A percentile compares a stretch with the other conserved stretches of the same genome.
Evolutionary conservation across 1,284 basidiomycete genomes (phyloP).

Genomic region (Papiliotrema fonsecae): DNA sequence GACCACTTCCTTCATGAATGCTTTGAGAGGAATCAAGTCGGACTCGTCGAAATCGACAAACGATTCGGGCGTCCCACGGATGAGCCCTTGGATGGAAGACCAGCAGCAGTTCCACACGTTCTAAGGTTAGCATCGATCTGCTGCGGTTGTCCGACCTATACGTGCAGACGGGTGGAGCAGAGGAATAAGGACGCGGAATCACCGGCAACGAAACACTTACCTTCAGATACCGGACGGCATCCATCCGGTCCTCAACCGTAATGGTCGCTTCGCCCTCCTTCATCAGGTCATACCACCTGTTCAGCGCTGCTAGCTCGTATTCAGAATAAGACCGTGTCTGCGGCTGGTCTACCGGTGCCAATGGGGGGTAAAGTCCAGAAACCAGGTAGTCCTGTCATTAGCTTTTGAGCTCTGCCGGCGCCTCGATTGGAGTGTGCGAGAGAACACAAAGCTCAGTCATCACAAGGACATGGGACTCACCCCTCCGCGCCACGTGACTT

Average conservation of each 20-base stretch:
- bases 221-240: conserved; percentile 27
- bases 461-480: conserved; percentile 12
- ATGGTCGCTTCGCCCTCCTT: conserved; percentile 20
- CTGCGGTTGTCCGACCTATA: too few species aligned
- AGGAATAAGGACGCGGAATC: not conserved
- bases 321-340: conserved; percentile 6
- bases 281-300: conserved; percentile 19
- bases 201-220: conserved; percentile 6
- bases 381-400: conserved; percentile 31
- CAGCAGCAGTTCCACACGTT: conserved; percentile 44
- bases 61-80: conserved; percentile 27
- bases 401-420: not conserved
- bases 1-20: conserved; percentile 39
- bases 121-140: conserved; percentile 22
- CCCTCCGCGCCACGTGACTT: conserved; percentile 31
- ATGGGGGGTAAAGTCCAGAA: conserved; percentile 36
- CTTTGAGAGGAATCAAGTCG: conserved; percentile 22
- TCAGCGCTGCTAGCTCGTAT: conserved; percentile 16
- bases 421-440: too few species aligned
- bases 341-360: conserved; percentile 1
- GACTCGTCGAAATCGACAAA: conserved; percentile 20
- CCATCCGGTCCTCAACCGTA: conserved; percentile 21
- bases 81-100: conserved; percentile 36
- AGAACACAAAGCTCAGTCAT: not conserved
- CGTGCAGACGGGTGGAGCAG: too few species aligned